Evolutionary conservation across 1,284 basidiomycete species (phyloP), one percentile per base, ranked within the genome.

Genomic region (Cryptococcus sp.): DNA sequence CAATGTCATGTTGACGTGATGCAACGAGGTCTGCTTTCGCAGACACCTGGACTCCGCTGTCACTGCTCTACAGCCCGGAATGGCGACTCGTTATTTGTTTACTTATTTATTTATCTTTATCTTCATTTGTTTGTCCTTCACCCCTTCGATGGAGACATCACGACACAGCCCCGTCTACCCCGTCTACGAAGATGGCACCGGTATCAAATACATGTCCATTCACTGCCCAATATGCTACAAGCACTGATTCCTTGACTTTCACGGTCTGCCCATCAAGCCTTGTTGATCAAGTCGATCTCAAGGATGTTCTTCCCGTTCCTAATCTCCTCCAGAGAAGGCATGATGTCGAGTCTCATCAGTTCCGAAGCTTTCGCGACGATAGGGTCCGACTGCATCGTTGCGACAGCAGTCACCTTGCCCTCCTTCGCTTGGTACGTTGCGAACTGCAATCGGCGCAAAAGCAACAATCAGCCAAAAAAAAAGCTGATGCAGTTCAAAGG

Each of bases 341-440:
- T 94, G 63, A 88, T 81, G 16, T 85, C 86, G 47, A 91, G 78
- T 49, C 89, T 82, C 68, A 96, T 78, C 51, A 97, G 82, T 78
- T 95, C 91, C 17, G 89, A 87, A 3, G 86, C 85, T 78, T 91
- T 89, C 64, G 85, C 83, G 55, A 93, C 89, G 42, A 92, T 82
- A 0, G 92, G 78, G 65, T 80, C 79, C 15, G 71, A 66, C 44
- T 75, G 72, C 73, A 80, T 81, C 82, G 87, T 88, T 1, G 90
- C 86, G 20, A 94, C 88, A 3, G 93, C 92, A 20, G 90, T 84
- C 53, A 95, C 82, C 65, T 87, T 86, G 62, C 87, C 86, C 31
- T 81, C 82, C 77, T 90, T 89, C 47, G 86, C 84, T 76, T 95
- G 94, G 80, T 91, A 95, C 0, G 91, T 88, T 47, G 89, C 84